phyloP scores from a whole-genome alignment of 2,329 filamentous ascomycete species.

The Fusarium sp. region DNA sequence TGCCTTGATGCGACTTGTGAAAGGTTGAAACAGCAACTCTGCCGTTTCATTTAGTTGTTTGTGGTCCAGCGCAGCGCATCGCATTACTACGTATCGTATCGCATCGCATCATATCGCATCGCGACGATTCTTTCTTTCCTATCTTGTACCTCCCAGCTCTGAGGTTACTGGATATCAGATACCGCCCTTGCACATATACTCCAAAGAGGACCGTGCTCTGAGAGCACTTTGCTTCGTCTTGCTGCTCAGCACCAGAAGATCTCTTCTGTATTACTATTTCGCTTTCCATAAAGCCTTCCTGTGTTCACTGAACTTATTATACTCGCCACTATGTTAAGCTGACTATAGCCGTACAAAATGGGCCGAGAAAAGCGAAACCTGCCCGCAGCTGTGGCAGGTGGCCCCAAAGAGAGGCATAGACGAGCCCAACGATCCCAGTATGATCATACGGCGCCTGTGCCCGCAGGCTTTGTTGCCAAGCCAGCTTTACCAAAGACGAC shows the following conservation, averaged over 20 bases:
- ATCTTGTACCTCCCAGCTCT: conserved; percentile 18
- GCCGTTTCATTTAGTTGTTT: conserved; percentile 40
- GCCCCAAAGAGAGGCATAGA: conserved; percentile 55
- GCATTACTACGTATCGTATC: conserved; percentile 16
- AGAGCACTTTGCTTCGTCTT: conserved; percentile 31
- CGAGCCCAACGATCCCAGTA: conserved; percentile 52
- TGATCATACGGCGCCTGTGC: conserved; percentile 53
- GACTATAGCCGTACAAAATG: conserved; percentile 51
- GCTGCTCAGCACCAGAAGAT: conserved; percentile 33
- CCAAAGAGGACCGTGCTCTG: conserved; percentile 22
- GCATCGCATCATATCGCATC: conserved; percentile 17
- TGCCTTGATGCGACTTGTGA: conserved; percentile 44
- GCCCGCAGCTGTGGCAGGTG: conserved; percentile 49
- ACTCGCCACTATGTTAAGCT: conserved; percentile 49
- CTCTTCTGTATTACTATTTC: conserved; percentile 37
- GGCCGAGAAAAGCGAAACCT: conserved; percentile 55
- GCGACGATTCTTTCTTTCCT: conserved; percentile 21
- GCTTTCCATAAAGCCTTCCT: conserved; percentile 29
- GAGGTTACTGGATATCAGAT: conserved; percentile 4
- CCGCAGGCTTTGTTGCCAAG: conserved; percentile 55
- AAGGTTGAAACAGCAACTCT: conserved; percentile 39
- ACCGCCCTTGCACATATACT: conserved; percentile 24
- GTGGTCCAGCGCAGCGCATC: conserved; percentile 25
- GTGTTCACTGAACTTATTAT: conserved; percentile 35
- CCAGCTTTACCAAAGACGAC: conserved; percentile 57